These are phyloP conservation scores for Penicillium silybi DNA, from an alignment of 495 filamentous ascomycete species.

Conservation along the genomic window DNA sequence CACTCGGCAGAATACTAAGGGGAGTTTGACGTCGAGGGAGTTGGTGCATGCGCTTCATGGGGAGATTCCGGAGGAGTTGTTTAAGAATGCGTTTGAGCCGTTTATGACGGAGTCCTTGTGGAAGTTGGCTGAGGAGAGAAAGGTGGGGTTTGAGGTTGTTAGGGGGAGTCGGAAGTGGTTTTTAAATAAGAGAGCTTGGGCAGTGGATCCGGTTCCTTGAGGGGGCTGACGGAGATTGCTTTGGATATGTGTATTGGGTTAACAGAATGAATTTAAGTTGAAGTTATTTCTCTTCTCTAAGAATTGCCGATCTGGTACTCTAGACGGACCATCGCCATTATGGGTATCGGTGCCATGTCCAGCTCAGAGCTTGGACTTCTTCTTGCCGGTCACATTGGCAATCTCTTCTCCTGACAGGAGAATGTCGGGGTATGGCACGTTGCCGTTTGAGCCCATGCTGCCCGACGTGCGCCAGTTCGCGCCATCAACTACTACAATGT, in stretches of 20 bases:
- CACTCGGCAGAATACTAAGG: constrained; percentile 9
- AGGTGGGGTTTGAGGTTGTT: constrained; percentile 36
- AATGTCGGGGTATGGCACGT: constrained; percentile 58
- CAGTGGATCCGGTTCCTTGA: background rate
- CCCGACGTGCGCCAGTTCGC: constrained; percentile 43
- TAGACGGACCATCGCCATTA: background rate
- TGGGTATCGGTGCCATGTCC: background rate
- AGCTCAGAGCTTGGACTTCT: constrained; percentile 59
- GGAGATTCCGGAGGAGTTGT: constrained; percentile 23
- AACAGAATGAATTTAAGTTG: no score
- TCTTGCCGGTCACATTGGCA: constrained; percentile 55
- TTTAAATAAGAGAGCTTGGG: constrained; percentile 3
- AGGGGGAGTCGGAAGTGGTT: constrained; percentile 5
- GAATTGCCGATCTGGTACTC: background rate
- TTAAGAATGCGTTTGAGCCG: constrained; percentile 36
- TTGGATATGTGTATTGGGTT: no score
- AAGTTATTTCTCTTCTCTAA: background rate
- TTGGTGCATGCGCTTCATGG: constrained; percentile 39
- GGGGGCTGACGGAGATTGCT: no score
- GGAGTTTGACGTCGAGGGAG: constrained; percentile 34
- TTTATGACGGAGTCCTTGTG: constrained; percentile 45
- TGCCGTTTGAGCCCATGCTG: constrained; percentile 40
- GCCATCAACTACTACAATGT: constrained; percentile 34
- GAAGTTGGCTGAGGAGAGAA: constrained; percentile 48
- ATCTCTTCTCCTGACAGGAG: constrained; percentile 54